Evolutionary conservation across 208 protist species (phyloP), one percentile per base, ranked within the genome.

Genomic region (Herpetomonas tarakana): DNA sequence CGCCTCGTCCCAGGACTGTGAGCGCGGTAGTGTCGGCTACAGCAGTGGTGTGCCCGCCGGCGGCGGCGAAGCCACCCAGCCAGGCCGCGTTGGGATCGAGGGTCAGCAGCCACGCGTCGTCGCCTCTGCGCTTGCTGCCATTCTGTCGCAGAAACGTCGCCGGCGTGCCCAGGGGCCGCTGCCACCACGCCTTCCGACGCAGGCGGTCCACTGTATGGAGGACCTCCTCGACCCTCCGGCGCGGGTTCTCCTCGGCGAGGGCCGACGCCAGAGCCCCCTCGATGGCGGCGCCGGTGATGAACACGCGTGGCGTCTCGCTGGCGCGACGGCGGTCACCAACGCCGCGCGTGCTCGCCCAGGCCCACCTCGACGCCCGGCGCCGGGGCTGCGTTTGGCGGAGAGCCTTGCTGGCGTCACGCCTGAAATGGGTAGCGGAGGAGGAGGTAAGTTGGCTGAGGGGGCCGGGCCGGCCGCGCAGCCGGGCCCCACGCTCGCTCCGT

Each of bases 401-500:
- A 14, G 35, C 35, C 35, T 41, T 41, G 35, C 9, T 14, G 6
- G 6, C 14, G 35, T 41, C 14, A n/a, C n/a, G n/a, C n/a, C n/a
- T n/a, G n/a, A n/a, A n/a, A n/a, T n/a, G n/a, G n/a, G n/a, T n/a
- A n/a, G n/a, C n/a, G n/a, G n/a, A n/a, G 9, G 14, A 18, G 9
- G 35, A 35, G 22, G 29, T 52, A 14, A 29, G 28, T 9, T 29
- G 18, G 31, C 56, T 57, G 64, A 41, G 0, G 30, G 38, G 41
- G n/a, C 76, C 76, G 14, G 49, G 38, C 0, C 72, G 56, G 6
- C 14, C 9, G 9, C 9, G 35, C 14, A 41, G 35, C 6, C 35
- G 35, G 6, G 35, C 9, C 9, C 9, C 14, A 14, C 35, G 35
- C 35, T 6, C 6, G 9, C 35, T 18, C 6, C 14, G 35, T 14